These are phyloP conservation scores for Magnolia officinalis DNA, from an alignment of 164 flowering plant genomes.

Conservation along the genomic window DNA sequence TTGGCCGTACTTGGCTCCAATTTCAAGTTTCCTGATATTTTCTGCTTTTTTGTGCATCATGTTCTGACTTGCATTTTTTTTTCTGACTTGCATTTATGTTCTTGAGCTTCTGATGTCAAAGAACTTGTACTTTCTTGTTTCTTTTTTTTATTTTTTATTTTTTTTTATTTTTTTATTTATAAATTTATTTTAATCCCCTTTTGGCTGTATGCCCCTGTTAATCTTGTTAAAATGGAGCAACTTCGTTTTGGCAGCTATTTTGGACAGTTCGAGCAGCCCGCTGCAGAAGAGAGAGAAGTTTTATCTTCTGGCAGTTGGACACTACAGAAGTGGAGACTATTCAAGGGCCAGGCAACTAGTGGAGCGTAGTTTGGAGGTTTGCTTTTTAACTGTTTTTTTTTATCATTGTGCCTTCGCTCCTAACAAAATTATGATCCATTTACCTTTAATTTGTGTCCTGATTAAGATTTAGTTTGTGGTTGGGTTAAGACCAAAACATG, in stretches of 20 bases:
- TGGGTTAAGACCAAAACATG: no score
- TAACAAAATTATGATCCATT: background rate
- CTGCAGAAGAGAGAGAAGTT: slow-evolving; percentile 68
- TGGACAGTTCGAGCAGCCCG: slow-evolving; percentile 41
- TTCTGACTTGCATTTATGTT: no score
- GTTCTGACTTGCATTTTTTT: no score
- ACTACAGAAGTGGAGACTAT: slow-evolving; percentile 74
- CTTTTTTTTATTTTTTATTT: background rate
- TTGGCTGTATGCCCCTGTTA: background rate
- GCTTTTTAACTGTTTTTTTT: slow-evolving; percentile 1
- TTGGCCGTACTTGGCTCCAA: background rate
- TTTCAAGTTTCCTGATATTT: slow-evolving; percentile 1
- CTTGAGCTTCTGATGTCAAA: background rate
- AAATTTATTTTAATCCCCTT: background rate
- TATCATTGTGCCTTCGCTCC: no score
- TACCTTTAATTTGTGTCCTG: no score
- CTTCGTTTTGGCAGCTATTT: slow-evolving; percentile 51
- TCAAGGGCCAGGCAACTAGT: slow-evolving; percentile 65
- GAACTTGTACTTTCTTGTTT: background rate
- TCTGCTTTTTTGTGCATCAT: background rate
- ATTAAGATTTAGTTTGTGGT: no score
- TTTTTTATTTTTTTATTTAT: background rate
- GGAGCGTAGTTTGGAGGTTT: slow-evolving; percentile 79
- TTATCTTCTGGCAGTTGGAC: slow-evolving; percentile 90
- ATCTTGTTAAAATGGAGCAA: background rate